Evolutionary conservation across 352 stramenopile genomes (phyloP).

Genomic region (Globisporangium okanoganense): DNA sequence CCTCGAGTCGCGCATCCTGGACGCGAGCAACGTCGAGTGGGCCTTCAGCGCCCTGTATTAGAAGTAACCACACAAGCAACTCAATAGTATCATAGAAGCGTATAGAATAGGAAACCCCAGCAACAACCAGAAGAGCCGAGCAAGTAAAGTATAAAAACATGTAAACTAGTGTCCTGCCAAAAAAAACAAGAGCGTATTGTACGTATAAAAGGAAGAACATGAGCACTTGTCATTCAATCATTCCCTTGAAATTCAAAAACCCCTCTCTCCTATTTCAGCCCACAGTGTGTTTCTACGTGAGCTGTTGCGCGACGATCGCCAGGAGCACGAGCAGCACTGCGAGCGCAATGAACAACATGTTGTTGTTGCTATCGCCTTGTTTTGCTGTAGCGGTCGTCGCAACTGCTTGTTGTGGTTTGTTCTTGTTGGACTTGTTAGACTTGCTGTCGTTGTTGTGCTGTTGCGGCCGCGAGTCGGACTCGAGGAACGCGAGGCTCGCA

Average conservation of each 20-base stretch:
- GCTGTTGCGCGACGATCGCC: conserved; percentile 20
- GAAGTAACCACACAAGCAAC: neutral
- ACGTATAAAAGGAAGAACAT: too few species aligned
- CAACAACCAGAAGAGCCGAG: conserved; percentile 14
- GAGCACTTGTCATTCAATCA: conserved; percentile 16
- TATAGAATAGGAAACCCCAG: conserved; percentile 18
- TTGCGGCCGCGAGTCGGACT: conserved; percentile 13
- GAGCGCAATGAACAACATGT: conserved; percentile 29
- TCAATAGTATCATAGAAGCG: conserved; percentile 14
- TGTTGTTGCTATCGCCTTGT: conserved; percentile 6
- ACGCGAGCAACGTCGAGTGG: conserved; percentile 65
- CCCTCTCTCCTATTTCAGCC: too few species aligned
- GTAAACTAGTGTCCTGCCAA: conserved; percentile 17
- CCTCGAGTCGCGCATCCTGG: conserved; percentile 55
- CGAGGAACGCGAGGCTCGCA: conserved; percentile 8
- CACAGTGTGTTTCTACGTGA: neutral
- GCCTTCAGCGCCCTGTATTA: conserved; percentile 80
- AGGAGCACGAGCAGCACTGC: conserved; percentile 31
- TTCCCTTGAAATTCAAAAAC: conserved; percentile 1
- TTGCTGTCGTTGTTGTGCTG: neutral
- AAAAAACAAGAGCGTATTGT: neutral
- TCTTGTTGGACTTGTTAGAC: neutral
- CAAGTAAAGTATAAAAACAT: conserved; percentile 27
- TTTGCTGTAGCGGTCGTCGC: conserved; percentile 14
- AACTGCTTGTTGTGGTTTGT: neutral